Evolutionary conservation across 2,329 filamentous ascomycete species (phyloP).

Genomic region (Leptographium procerum): DNA sequence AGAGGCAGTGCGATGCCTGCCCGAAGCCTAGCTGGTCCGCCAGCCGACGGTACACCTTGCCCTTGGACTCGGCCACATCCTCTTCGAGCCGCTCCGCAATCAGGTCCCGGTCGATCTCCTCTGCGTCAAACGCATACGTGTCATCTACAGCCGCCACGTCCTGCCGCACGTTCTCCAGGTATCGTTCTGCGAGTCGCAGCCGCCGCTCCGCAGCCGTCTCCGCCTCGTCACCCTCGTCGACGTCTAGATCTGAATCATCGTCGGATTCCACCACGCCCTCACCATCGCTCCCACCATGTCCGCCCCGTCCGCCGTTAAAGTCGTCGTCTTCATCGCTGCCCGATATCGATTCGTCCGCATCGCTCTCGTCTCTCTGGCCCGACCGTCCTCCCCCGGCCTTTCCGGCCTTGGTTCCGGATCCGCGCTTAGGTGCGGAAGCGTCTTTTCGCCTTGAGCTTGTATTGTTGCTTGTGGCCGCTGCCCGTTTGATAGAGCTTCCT

Average conservation of each 20-base stretch:
- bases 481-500: not conserved
- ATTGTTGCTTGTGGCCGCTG: not conserved
- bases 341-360: constrained; percentile 30
- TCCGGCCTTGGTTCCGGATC: constrained; percentile 5
- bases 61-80: constrained; percentile 86
- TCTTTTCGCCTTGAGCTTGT: constrained; percentile 4
- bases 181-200: constrained; percentile 78
- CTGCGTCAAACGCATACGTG: constrained; percentile 81
- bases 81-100: constrained; percentile 85
- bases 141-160: constrained; percentile 48
- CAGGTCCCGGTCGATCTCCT: constrained; percentile 82
- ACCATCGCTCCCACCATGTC: constrained; percentile 50
- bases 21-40: constrained; percentile 61
- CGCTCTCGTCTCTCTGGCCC: not conserved
- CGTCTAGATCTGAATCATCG: constrained; percentile 34
- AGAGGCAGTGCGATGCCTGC: constrained; percentile 56
- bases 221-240: constrained; percentile 56
- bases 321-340: constrained; percentile 56
- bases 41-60: constrained; percentile 74
- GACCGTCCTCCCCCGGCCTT: no score
- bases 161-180: constrained; percentile 78
- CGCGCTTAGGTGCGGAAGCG: constrained; percentile 25
- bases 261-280: constrained; percentile 36
- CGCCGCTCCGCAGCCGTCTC: constrained; percentile 87
- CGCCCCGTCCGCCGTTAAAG: constrained; percentile 61